Evolutionary conservation across 2,329 filamentous ascomycete species (phyloP), one percentile per base, ranked within the genome.

Genomic region (Penicillium sp.): DNA sequence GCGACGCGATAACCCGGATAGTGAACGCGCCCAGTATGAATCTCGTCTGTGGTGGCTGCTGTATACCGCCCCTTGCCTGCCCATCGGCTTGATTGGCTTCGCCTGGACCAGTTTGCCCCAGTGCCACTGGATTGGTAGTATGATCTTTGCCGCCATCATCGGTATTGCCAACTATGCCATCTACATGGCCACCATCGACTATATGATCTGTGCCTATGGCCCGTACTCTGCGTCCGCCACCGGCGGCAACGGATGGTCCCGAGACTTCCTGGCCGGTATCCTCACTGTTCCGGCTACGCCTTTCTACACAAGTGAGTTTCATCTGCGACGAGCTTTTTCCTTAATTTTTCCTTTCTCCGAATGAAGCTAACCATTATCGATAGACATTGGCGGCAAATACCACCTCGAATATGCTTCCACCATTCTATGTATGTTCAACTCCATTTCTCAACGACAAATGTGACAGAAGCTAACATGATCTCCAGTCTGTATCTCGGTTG

Each of bases 121-220:
- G 0, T 70, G 79, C 9, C 81, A 78, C 53, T 86, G 83, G 83
- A 81, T 84, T 29, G 78, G 73, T 0, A 77, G 80, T 1, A 80
- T 84, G 75, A 68, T 85, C 40, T 84, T 82, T 58, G 76, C 78
- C 2, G 68, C 74, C 5, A 69, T 84, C 31, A 79, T 86, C 32
- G 83, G 81, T 24, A 78, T 86, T 42, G 82, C 83, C 33, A 86
- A 86, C 59, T 79, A 77, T 51, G 68, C 72, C 13, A 83, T 84
- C 44, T 84, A 86, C 66, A 83, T 84, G 77, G 79, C 81, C 6
- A 83, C 81, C 2, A 83, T 86, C 56, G 82, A 85, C 60, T 85
- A 85, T 64, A 83, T 84, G 78, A 81, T 85, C 49, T 82, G 79
- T 46, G 81, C 82, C 2, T 87, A 87, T 59, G 83, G 82, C 0